Conservation (phyloP, 768 basidiomycete species). For the Exidia glandulosa region DNA sequence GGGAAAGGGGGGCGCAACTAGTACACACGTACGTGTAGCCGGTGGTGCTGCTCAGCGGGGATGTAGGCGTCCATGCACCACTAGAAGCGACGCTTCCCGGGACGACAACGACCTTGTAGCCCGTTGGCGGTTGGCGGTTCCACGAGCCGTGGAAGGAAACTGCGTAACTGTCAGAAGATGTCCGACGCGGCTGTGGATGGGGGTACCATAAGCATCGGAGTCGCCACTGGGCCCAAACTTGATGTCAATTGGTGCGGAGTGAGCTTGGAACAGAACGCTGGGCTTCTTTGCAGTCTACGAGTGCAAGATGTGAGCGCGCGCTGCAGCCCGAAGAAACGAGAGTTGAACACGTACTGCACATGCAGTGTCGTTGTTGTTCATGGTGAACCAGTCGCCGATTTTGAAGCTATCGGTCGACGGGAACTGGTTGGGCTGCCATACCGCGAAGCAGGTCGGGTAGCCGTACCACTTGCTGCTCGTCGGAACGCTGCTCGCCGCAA, state of each 20-base stretch:
- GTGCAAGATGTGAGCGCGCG: background rate
- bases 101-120: slow-evolving; percentile 1
- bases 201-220: background rate
- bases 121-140: slow-evolving; percentile 3
- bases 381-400: background rate
- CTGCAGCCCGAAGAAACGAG: background rate
- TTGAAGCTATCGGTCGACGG: background rate
- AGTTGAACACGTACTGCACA: background rate
- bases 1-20: background rate
- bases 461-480: background rate
- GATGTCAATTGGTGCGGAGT: slow-evolving; percentile 4
- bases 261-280: background rate
- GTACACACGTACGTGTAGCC: too few species aligned
- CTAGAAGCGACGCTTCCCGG: background rate
- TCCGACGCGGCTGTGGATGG: background rate
- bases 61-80: background rate
- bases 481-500: background rate
- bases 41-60: background rate
- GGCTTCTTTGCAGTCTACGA: background rate
- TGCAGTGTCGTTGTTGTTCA: background rate
- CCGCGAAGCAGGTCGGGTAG: background rate
- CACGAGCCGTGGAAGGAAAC: slow-evolving; percentile 4
- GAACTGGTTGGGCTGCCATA: background rate
- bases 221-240: background rate
- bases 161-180: background rate